Evolutionary conservation across 768 basidiomycete genomes (phyloP).

Genomic region (Omphalotus guepiniiformis): DNA sequence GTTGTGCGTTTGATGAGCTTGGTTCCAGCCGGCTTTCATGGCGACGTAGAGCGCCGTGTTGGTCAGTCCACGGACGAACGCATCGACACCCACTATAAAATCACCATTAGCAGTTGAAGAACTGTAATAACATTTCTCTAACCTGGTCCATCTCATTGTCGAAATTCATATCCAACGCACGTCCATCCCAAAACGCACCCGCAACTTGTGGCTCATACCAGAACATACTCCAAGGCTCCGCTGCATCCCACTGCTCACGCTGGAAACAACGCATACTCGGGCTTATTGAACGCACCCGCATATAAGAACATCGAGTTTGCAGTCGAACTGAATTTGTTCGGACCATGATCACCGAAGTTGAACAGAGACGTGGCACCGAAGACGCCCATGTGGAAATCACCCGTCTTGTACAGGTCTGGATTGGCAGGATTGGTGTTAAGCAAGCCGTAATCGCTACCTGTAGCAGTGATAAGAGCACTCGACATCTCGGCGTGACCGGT

Average conservation of each 20-base stretch:
- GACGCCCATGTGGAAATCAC: slow-evolving; percentile 86
- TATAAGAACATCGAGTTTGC: slow-evolving; percentile 87
- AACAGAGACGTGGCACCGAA: slow-evolving; percentile 83
- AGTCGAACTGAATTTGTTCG: slow-evolving; percentile 93
- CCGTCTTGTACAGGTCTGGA: slow-evolving; percentile 66
- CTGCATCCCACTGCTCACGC: slow-evolving; percentile 78
- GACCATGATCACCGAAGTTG: slow-evolving; percentile 80
- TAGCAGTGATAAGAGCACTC: slow-evolving; percentile 76
- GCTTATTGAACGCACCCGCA: slow-evolving; percentile 60
- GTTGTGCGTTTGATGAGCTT: slow-evolving; percentile 89
- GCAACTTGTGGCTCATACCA: slow-evolving; percentile 85
- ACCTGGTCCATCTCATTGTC: slow-evolving; percentile 55
- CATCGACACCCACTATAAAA: slow-evolving; percentile 86
- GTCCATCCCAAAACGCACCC: slow-evolving; percentile 90
- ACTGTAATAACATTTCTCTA: too few relatives aligned
- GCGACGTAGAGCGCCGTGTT: slow-evolving; percentile 78
- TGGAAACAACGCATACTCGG: slow-evolving; percentile 83
- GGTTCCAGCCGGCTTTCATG: slow-evolving; percentile 79
- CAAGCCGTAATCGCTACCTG: slow-evolving; percentile 78
- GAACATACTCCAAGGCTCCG: slow-evolving; percentile 83
- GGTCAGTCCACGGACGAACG: slow-evolving; percentile 90
- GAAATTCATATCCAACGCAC: slow-evolving; percentile 82
- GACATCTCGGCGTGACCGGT: slow-evolving; percentile 89
- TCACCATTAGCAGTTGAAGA: too few relatives aligned
- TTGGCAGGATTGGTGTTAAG: slow-evolving; percentile 64